Evolutionary conservation across 495 filamentous ascomycete species (phyloP).

Genomic region (Lichenothelia convexa): DNA sequence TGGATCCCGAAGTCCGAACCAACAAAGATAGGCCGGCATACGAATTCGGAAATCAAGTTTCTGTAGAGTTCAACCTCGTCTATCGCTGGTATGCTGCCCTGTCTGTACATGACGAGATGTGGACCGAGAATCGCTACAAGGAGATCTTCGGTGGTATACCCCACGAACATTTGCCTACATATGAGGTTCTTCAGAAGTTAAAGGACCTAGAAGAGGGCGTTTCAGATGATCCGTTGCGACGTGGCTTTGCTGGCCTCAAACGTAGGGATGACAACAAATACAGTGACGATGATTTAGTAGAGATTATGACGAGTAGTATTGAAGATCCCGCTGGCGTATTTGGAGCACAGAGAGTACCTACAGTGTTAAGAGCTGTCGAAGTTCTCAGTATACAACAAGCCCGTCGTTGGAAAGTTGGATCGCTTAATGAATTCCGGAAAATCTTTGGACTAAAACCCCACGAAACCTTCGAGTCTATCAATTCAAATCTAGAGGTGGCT

Average conservation of each 20-base stretch:
- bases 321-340: slow-evolving; percentile 32
- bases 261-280: slow-evolving; percentile 37
- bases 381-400: slow-evolving; percentile 75
- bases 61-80: slow-evolving; percentile 53
- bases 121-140: slow-evolving; percentile 41
- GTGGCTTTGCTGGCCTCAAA: slow-evolving; percentile 39
- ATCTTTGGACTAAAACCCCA: slow-evolving; percentile 62
- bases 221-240: slow-evolving; percentile 20
- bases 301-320: slow-evolving; percentile 37
- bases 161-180: slow-evolving; percentile 1
- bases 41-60: slow-evolving; percentile 47
- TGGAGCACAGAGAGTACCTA: slow-evolving; percentile 59
- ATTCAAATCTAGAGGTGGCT: slow-evolving; percentile 53
- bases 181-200: slow-evolving; percentile 10
- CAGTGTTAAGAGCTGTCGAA: slow-evolving; percentile 55
- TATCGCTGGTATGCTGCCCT: slow-evolving; percentile 56
- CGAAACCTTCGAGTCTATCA: slow-evolving; percentile 71
- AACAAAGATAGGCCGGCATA: slow-evolving; percentile 11
- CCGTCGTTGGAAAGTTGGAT: slow-evolving; percentile 63
- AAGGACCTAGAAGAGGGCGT: slow-evolving; percentile 19
- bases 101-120: slow-evolving; percentile 43
- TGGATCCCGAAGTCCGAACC: slow-evolving; percentile 23
- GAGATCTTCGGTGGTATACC: slow-evolving; percentile 13
- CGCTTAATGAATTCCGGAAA: slow-evolving; percentile 72
- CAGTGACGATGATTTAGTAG: slow-evolving; percentile 44